These are phyloP conservation scores for Alternaria ethzedia DNA, from an alignment of 2,329 filamentous ascomycete genomes.

Conservation along the genomic window DNA sequence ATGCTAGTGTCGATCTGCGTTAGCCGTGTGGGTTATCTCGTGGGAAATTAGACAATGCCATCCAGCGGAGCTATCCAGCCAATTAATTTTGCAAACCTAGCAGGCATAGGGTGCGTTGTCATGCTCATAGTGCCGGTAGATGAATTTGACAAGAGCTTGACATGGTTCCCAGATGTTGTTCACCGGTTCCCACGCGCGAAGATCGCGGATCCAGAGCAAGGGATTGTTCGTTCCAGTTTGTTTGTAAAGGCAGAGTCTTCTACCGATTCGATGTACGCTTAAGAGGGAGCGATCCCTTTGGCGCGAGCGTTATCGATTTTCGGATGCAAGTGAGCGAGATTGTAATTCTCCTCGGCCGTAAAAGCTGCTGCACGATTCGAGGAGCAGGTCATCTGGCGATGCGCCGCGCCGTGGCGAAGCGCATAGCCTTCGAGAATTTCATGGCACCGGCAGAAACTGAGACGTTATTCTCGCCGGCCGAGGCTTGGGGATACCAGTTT, in stretches of 20 bases:
- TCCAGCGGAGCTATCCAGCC: background rate
- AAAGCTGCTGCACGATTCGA: background rate
- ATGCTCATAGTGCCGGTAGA: background rate
- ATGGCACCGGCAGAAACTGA: background rate
- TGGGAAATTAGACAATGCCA: slow-evolving; percentile 3
- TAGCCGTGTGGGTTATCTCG: background rate
- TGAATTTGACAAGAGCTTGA: background rate
- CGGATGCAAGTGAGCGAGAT: background rate
- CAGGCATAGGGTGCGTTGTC: background rate
- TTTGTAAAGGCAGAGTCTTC: background rate
- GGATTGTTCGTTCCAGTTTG: background rate
- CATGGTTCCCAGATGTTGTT: background rate
- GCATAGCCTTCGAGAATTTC: background rate
- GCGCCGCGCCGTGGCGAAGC: background rate
- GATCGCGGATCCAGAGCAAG: background rate
- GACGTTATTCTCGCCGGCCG: background rate
- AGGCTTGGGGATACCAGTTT: background rate
- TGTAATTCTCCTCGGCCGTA: background rate
- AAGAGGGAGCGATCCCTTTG: background rate
- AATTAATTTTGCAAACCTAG: background rate
- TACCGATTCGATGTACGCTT: background rate
- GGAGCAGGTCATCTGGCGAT: background rate
- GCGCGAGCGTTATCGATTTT: background rate
- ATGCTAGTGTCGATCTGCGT: slow-evolving; percentile 9
- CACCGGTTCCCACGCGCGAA: background rate